Evolutionary conservation across 179 eudicot species (phyloP), one percentile per base, ranked within the genome.

Genomic region (Carnegiea gigantea): DNA sequence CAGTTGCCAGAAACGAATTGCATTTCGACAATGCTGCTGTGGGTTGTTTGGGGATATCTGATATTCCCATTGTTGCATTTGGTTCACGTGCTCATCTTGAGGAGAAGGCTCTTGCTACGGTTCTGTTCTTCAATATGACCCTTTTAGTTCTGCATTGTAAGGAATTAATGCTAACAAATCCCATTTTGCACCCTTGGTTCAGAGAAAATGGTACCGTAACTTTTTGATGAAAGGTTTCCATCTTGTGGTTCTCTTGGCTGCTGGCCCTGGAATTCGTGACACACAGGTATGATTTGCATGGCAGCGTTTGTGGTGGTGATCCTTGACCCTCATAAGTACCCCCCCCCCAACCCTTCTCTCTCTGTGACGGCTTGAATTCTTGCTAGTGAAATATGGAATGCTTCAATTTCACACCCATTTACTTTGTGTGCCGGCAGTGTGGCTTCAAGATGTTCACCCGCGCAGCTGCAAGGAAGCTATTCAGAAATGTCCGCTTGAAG

Each of bases 71-170:
- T 85, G 93, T 86, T 73, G 97, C 97, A 60, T 94, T 95, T 86
- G 99, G 99, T 84, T 95, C 99, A 81, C 99, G 99, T 82, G 98
- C 99, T 78, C 99, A 95, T 89, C 95, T 95, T 40, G 99, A 95
- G 90, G 92, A 91, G 86, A 90, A 92, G 89, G 99, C 99, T 84
- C 86, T 94, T 82, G 94, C 99, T 60, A 83, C 94, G 83, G 99
- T 95, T 87, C 68, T 68, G 93, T 86, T 62, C 81, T 79, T 26
- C 24, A 43, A 14, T 76, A 70, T 75, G 40, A 57, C 59, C 84
- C 65, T 80, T 70, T 60, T 30, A 10, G 38, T 33, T 82, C 15
- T 53, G 49, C 57, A 28, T 40, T 60, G 18, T 78, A 12, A 59
- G 44, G 60, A 60, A 48, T 21, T 12, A 51, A 53, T 70, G 54